These are phyloP conservation scores for Dactylorhiza incarnata DNA, from an alignment of 106 monocot genomes.

Conservation along the genomic window DNA sequence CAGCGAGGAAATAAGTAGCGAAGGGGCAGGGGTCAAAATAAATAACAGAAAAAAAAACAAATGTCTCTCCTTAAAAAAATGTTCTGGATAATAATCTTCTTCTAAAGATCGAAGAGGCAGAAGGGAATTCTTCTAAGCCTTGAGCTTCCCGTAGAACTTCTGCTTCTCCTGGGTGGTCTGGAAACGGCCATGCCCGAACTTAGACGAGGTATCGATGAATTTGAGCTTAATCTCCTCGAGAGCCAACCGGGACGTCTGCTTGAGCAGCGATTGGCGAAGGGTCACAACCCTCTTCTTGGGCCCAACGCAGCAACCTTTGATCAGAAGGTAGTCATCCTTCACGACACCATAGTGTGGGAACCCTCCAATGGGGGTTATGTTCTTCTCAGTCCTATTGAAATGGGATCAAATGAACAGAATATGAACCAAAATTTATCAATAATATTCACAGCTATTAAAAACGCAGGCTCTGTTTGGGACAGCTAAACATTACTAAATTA, in stretches of 20 bases:
- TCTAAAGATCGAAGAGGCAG: background rate
- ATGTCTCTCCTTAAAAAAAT: background rate
- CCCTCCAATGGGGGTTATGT: slow-evolving; percentile 65
- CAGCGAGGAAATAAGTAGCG: background rate
- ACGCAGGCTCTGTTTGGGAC: too few relatives aligned
- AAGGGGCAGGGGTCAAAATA: background rate
- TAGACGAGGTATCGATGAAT: slow-evolving; percentile 64
- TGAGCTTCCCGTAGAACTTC: slow-evolving; percentile 56
- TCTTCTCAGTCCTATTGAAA: slow-evolving; percentile 57
- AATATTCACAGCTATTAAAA: too few relatives aligned
- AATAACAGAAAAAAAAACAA: background rate
- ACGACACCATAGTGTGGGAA: slow-evolving; percentile 68
- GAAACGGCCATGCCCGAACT: slow-evolving; percentile 69
- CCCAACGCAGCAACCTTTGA: slow-evolving; percentile 64
- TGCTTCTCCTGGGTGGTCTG: slow-evolving; percentile 66
- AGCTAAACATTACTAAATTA: too few relatives aligned
- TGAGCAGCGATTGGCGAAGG: slow-evolving; percentile 53
- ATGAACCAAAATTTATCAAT: too few relatives aligned
- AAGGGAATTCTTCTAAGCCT: slow-evolving; percentile 15
- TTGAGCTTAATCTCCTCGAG: slow-evolving; percentile 75
- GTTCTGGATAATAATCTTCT: background rate
- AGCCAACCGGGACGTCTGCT: slow-evolving; percentile 49
- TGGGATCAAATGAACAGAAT: background rate
- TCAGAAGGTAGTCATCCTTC: slow-evolving; percentile 62
- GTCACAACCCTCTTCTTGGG: slow-evolving; percentile 67